Percentiles rank a stretch among this genome's conserved stretches.
phyloP scores from a whole-genome alignment of 73 alveolate species.

The Durusdinium trenchii region DNA sequence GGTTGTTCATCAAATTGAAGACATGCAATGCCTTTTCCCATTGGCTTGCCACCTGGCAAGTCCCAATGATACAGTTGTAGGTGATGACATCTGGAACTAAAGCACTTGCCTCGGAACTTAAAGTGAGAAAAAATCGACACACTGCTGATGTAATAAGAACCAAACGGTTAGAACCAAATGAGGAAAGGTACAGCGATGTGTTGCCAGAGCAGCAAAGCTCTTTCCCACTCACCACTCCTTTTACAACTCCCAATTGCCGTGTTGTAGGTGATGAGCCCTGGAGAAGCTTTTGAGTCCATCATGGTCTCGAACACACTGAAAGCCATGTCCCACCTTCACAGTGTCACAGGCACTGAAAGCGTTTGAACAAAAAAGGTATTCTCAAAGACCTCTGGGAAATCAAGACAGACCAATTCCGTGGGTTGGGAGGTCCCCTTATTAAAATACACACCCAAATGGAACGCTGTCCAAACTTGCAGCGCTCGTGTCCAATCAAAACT shows the following conservation, averaged over 20 bases:
- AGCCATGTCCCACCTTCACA: slow-evolving; percentile 67
- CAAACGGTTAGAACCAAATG: not conserved
- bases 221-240: slow-evolving; percentile 32
- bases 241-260: slow-evolving; percentile 84
- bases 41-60: not conserved
- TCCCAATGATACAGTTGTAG: slow-evolving; percentile 13
- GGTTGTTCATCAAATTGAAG: not conserved
- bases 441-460: not conserved
- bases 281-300: not conserved
- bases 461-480: no score
- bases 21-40: not conserved
- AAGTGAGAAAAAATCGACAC: not conserved
- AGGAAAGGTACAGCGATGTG: not conserved
- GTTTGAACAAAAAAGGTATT: no score
- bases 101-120: not conserved
- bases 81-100: slow-evolving; percentile 21
- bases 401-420: no score
- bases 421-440: no score
- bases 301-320: slow-evolving; percentile 22
- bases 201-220: not conserved
- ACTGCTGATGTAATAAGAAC: not conserved
- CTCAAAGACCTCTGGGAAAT: no score
- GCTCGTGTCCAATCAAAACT: not conserved
- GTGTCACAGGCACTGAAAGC: no score
- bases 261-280: slow-evolving; percentile 69